These are phyloP conservation scores for Ilyonectria sp. DNA, from an alignment of 2,329 filamentous ascomycete species.

Conservation along the genomic window DNA sequence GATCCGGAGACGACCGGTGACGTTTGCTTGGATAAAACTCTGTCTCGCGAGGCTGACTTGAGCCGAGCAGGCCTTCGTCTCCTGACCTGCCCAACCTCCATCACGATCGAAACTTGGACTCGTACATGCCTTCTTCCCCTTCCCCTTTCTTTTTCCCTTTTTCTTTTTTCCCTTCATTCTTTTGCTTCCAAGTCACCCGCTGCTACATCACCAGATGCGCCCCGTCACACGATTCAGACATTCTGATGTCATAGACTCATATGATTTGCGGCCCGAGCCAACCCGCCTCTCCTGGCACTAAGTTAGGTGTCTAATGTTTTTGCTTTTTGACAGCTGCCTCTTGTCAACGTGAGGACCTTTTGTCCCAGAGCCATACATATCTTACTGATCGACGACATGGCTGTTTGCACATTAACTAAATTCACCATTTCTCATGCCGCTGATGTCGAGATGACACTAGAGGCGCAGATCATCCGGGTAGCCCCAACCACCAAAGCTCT, in stretches of 20 bases:
- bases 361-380: neutral
- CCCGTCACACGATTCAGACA: neutral
- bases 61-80: neutral
- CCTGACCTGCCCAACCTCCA: neutral
- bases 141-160: neutral
- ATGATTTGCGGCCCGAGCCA: slow-evolving; percentile 3
- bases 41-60: neutral
- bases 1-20: slow-evolving; percentile 16
- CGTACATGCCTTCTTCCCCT: neutral
- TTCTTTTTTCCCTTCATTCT: neutral
- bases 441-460: neutral
- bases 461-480: neutral
- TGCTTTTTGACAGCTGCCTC: neutral
- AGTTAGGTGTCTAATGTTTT: neutral
- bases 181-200: neutral
- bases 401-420: neutral
- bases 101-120: neutral
- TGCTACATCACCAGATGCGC: neutral
- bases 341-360: neutral
- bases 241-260: slow-evolving; percentile 16
- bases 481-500: neutral
- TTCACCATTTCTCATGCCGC: neutral
- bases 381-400: neutral
- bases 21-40: neutral
- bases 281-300: neutral